Percentiles rank a stretch among this genome's conserved stretches.
phyloP scores from a whole-genome alignment of 352 stramenopile genomes.

The Globisporangium nagaii region DNA sequence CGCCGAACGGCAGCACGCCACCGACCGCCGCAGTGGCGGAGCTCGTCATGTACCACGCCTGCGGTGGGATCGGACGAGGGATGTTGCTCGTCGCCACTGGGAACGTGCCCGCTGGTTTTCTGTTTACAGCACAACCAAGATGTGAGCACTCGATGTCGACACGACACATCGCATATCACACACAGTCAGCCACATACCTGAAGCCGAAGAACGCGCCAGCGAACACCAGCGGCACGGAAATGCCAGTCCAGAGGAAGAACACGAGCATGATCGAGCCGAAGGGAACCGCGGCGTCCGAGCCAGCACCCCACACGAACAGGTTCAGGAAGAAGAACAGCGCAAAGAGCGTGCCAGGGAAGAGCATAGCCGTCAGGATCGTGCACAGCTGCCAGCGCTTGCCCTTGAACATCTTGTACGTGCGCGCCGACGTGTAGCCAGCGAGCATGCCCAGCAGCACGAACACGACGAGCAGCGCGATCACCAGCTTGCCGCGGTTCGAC shows the following conservation, averaged over 20 bases:
- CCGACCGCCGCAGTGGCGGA: constrained; percentile 91
- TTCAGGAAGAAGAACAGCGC: constrained; percentile 97
- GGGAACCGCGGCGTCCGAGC: constrained; percentile 92
- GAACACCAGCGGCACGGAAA: constrained; percentile 98
- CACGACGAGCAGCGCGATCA: constrained; percentile 97
- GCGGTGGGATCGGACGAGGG: constrained; percentile 95
- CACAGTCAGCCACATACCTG: constrained; percentile 59
- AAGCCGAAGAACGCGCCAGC: constrained; percentile 98
- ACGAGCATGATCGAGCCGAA: constrained; percentile 97
- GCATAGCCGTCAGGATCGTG: constrained; percentile 92
- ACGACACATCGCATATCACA: background rate
- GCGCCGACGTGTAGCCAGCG: constrained; percentile 93
- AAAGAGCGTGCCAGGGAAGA: constrained; percentile 98
- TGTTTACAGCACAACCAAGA: too few relatives aligned
- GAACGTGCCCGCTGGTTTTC: constrained; percentile 90
- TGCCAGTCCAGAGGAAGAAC: constrained; percentile 98
- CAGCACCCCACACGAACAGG: constrained; percentile 92
- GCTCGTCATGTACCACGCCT: constrained; percentile 98
- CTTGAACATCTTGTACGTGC: constrained; percentile 99
- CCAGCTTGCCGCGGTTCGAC: constrained; percentile 95
- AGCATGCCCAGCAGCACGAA: constrained; percentile 97
- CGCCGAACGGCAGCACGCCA: constrained; percentile 98
- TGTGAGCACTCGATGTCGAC: too few relatives aligned
- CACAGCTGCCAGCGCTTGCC: constrained; percentile 98
- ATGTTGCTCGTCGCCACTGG: constrained; percentile 98